Conservation (phyloP, 768 basidiomycete species). For the Auriscalpium vulgare region DNA sequence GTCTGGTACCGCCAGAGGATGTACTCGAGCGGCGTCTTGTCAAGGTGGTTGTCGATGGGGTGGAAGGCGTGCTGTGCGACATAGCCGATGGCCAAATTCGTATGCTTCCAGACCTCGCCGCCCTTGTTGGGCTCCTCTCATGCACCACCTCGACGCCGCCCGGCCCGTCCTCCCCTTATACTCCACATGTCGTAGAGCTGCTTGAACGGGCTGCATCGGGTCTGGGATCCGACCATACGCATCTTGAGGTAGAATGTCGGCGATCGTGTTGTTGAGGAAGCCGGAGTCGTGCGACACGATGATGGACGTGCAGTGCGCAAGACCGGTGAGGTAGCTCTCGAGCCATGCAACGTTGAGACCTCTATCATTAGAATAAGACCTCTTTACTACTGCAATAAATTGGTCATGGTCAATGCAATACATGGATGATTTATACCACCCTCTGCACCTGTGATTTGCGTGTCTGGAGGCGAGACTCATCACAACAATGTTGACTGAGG, state of each 20-base stretch:
- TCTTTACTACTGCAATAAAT: too few relatives aligned
- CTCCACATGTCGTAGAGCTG: too few relatives aligned
- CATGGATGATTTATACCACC: too few relatives aligned
- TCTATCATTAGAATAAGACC: too few relatives aligned
- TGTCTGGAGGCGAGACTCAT: too few relatives aligned
- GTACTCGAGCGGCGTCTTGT: conserved; percentile 98
- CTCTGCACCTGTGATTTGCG: too few relatives aligned
- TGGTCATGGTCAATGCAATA: too few relatives aligned
- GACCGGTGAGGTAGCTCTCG: conserved; percentile 82
- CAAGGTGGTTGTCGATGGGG: conserved; percentile 96
- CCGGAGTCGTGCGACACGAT: conserved; percentile 97
- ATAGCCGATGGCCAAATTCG: conserved; percentile 98
- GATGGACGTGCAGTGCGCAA: conserved; percentile 92
- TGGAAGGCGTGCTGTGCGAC: conserved; percentile 99
- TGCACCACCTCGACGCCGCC: too few relatives aligned
- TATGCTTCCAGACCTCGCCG: conserved; percentile 98
- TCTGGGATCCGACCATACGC: too few relatives aligned
- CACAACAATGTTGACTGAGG: too few relatives aligned
- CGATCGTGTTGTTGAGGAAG: conserved; percentile 98
- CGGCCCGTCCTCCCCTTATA: too few relatives aligned
- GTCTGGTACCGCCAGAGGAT: conserved; percentile 99
- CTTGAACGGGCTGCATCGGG: too few relatives aligned
- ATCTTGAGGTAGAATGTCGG: conserved; percentile 96
- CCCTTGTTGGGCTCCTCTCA: conserved; percentile 93
- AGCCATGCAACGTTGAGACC: conserved; percentile 98